Evolutionary conservation across 495 filamentous ascomycete species (phyloP).

Genomic region (Penicillium antarcticum): DNA sequence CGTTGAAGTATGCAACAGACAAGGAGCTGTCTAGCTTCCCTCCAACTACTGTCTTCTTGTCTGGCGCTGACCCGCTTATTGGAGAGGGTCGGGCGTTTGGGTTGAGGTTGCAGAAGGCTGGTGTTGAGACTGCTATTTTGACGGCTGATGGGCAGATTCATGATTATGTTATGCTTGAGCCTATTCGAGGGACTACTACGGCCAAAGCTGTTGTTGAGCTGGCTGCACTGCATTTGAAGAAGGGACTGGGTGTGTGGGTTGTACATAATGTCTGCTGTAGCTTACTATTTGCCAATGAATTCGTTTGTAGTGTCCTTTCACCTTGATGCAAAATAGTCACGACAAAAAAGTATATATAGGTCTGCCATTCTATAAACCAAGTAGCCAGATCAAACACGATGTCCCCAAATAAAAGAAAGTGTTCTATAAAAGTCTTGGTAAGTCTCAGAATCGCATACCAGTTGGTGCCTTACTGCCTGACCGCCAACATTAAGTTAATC

Average conservation of each 20-base stretch:
- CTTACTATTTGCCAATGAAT: too few relatives aligned
- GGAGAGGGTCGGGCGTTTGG: neutral
- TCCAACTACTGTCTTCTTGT: neutral
- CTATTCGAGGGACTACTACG: neutral
- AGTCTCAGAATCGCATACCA: neutral
- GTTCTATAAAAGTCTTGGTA: neutral
- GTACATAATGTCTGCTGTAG: too few relatives aligned
- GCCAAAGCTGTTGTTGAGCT: conserved; percentile 1
- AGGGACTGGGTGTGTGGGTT: neutral
- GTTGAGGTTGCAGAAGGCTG: neutral
- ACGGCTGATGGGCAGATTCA: conserved; percentile 5
- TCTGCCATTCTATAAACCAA: too few relatives aligned
- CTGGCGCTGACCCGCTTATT: neutral
- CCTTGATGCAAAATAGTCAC: too few relatives aligned
- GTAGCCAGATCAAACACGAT: too few relatives aligned
- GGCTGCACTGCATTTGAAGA: neutral
- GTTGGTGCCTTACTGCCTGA: conserved; percentile 1
- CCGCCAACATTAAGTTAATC: conserved; percentile 11
- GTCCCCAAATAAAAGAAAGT: too few relatives aligned
- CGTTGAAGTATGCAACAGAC: neutral
- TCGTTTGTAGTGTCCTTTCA: too few relatives aligned
- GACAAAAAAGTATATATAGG: too few relatives aligned
- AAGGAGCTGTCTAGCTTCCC: neutral
- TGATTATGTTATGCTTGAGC: conserved; percentile 6
- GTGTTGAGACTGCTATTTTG: neutral